phyloP scores from a whole-genome alignment of 176 grass and related monocot species.

The Phragmites australis region DNA sequence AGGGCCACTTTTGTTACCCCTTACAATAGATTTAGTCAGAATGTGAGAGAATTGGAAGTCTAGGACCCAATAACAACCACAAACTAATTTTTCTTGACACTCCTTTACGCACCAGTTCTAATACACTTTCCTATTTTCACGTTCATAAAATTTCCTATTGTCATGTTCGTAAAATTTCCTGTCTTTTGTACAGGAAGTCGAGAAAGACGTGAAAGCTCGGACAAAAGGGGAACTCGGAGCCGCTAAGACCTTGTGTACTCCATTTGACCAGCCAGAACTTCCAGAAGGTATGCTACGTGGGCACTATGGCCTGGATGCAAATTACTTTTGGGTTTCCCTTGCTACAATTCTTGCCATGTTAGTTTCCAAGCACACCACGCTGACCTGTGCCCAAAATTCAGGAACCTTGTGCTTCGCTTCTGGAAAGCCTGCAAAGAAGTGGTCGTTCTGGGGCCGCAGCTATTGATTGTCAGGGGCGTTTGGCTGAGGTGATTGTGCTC shows the following conservation, averaged over 20 bases:
- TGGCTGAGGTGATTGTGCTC: neutral
- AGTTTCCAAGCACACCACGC: neutral
- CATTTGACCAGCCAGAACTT: conserved; percentile 72
- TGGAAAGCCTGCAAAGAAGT: conserved; percentile 84
- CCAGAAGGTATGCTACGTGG: conserved; percentile 49
- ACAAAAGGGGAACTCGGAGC: conserved; percentile 69
- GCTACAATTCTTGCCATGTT: neutral
- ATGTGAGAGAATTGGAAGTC: neutral
- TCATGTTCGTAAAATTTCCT: neutral
- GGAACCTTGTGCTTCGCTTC: conserved; percentile 92
- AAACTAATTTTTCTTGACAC: neutral
- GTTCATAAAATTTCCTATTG: no score
- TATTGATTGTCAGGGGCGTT: conserved; percentile 44
- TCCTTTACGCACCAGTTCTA: no score
- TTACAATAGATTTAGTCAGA: no score
- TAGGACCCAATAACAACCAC: neutral
- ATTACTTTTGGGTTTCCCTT: neutral
- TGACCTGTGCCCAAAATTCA: conserved; percentile 30
- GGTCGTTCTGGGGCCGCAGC: conserved; percentile 90
- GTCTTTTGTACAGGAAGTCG: conserved; percentile 47
- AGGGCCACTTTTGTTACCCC: neutral
- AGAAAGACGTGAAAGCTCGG: conserved; percentile 62
- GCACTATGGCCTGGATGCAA: neutral
- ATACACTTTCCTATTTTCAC: no score
- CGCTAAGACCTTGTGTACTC: conserved; percentile 68